Base-by-base conservation (phyloP, 2,329 filamentous ascomycete species). In the Bipolaris sorokiniana region DNA sequence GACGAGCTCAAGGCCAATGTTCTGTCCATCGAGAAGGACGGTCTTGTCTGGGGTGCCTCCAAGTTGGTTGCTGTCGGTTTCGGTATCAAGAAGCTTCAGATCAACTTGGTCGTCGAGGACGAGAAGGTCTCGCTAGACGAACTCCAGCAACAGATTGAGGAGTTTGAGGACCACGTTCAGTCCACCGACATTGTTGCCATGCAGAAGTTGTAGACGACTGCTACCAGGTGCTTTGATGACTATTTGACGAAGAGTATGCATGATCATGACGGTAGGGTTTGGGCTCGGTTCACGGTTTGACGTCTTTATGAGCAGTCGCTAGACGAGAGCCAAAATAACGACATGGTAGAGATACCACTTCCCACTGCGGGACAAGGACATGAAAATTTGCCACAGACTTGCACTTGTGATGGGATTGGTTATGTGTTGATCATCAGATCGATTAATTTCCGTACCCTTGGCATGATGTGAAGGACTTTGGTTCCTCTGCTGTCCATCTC, bases 51-150 rank as follows among this genome's bases (percentile, higher is more conserved):
- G 95, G 94, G 94, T 88, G 88, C 84, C 66, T 93, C 90, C 79
- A 91, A 95, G 85, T 84, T 97, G 66, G 89, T 96, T 50, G 80
- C 93, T 67, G 89, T 99, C 73, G 94, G 93, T 75, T 99, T 91
- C 86, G 95, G 95, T 85, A 96, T 99, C 85, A 95, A 91, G 86
- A 98, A 98, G 88, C 88, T 99, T 65, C 94, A 98, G 87, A 96
- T 99, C 85, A 98, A 91, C 89, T 82, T 98, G 70, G 92, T 98
- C 72, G 84, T 98, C 66, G 95, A 98, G 85, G 95, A 99, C 78
- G 94, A 98, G 68, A 97, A 97, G 87, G 80, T 99, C 77, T 93
- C 91, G 68, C 79, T 91, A 66, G 86, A 89, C 70, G 94, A 97
- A 63, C 88, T 99, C 69, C 87, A 97, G 85, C 88, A 91, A 77